Conservation (phyloP, 306 rosid species). For the Lupinus albus region DNA sequence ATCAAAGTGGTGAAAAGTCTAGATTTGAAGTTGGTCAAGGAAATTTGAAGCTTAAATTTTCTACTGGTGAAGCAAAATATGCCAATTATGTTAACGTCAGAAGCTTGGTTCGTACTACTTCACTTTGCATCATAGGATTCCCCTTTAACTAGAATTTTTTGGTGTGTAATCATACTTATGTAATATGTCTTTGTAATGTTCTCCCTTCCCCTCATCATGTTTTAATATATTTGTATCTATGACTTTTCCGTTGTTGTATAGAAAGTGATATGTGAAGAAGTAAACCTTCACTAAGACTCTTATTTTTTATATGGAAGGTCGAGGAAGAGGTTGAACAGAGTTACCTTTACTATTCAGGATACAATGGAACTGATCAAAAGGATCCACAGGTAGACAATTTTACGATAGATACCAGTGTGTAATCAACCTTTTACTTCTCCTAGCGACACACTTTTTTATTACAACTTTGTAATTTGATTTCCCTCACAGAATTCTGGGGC, state of each 20-base stretch:
- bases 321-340: conserved; percentile 50
- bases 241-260: conserved; percentile 6
- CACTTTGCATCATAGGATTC: conserved; percentile 26
- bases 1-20: conserved; percentile 43
- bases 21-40: conserved; percentile 76
- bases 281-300: conserved; percentile 24
- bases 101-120: conserved; percentile 52
- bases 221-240: conserved; percentile 26
- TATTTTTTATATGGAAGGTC: conserved; percentile 53
- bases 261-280: conserved; percentile 24
- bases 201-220: conserved; percentile 27
- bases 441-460: neutral
- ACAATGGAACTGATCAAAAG: conserved; percentile 48
- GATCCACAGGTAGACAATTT: conserved; percentile 50
- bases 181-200: conserved; percentile 17
- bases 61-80: conserved; percentile 54
- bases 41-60: conserved; percentile 64
- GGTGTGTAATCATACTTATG: conserved; percentile 6
- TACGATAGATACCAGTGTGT: conserved; percentile 25
- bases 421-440: conserved; percentile 33
- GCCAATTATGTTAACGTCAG: conserved; percentile 57
- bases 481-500: conserved; percentile 59
- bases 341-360: conserved; percentile 57
- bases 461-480: conserved; percentile 34
- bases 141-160: conserved; percentile 21